Evolutionary conservation across 176 grass and related monocot genomes (phyloP).

Genomic region (Oryza rufipogon): DNA sequence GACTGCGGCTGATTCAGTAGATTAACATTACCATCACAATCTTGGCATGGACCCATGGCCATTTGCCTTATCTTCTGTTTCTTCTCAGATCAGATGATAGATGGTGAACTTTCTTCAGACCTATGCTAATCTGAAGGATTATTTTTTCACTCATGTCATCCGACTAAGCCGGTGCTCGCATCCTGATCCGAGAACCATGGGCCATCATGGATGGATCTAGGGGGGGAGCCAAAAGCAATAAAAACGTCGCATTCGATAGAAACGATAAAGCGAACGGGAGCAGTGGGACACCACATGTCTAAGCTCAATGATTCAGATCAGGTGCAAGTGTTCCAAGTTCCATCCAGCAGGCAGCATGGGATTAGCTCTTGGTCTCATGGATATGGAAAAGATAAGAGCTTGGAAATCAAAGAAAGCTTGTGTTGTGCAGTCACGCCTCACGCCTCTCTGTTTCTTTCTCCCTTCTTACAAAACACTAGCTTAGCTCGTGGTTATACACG

Average conservation of each 20-base stretch:
- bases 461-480: too few species aligned
- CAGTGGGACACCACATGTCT: conserved; percentile 13
- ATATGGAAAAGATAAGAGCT: not conserved
- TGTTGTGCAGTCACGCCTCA: too few species aligned
- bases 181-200: conserved; percentile 9
- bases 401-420: not conserved
- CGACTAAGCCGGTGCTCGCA: conserved; percentile 10
- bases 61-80: not conserved
- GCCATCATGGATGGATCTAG: not conserved
- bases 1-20: too few species aligned
- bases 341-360: not conserved
- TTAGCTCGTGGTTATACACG: too few species aligned
- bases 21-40: conserved; percentile 6
- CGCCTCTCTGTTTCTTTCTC: too few species aligned
- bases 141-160: not conserved
- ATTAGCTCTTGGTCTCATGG: not conserved
- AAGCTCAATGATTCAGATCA: not conserved
- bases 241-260: not conserved
- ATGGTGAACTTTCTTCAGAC: not conserved
- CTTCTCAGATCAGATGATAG: not conserved
- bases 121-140: not conserved
- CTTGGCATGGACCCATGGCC: not conserved
- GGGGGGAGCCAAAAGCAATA: conserved; percentile 31
- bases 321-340: not conserved
- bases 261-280: not conserved